Conservation (phyloP, 768 basidiomycete species). For the Harrya chromipes region DNA sequence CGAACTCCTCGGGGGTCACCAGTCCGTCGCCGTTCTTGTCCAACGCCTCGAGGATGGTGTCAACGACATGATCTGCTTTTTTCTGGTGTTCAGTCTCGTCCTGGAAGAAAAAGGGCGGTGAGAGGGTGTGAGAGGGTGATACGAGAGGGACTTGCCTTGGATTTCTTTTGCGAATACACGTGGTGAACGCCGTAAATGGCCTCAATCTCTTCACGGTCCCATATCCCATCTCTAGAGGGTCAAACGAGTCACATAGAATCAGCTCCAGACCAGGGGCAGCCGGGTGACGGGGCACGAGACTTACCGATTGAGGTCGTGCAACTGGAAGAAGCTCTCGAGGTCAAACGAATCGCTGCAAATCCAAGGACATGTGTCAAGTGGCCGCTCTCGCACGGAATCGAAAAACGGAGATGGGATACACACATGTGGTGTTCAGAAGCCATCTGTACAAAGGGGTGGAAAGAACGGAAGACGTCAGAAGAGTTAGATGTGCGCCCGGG, state of each 20-base stretch:
- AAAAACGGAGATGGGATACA: conserved; percentile 13
- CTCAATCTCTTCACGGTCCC: conserved; percentile 87
- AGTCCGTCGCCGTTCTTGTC: conserved; percentile 76
- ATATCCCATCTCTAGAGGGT: conserved; percentile 66
- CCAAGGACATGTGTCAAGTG: background rate
- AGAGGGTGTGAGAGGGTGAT: background rate
- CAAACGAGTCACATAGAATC: background rate
- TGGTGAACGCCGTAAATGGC: conserved; percentile 97
- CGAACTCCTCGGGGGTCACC: conserved; percentile 68
- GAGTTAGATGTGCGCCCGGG: conserved; percentile 1
- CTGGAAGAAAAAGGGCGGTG: conserved; percentile 28
- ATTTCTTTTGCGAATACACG: conserved; percentile 79
- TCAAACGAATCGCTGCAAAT: conserved; percentile 73
- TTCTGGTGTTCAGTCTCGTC: conserved; percentile 76
- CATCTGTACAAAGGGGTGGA: conserved; percentile 54
- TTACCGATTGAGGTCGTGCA: conserved; percentile 89
- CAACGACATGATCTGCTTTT: conserved; percentile 78
- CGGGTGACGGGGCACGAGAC: conserved; percentile 12
- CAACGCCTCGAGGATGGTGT: conserved; percentile 61
- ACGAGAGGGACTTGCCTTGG: conserved; percentile 44
- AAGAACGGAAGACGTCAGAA: conserved; percentile 10
- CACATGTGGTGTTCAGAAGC: conserved; percentile 86
- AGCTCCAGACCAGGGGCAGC: background rate
- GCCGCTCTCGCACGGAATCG: background rate
- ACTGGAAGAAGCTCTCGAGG: conserved; percentile 84